These are phyloP conservation scores for Suillus subaureus DNA, from an alignment of 768 basidiomycete genomes.

Conservation along the genomic window DNA sequence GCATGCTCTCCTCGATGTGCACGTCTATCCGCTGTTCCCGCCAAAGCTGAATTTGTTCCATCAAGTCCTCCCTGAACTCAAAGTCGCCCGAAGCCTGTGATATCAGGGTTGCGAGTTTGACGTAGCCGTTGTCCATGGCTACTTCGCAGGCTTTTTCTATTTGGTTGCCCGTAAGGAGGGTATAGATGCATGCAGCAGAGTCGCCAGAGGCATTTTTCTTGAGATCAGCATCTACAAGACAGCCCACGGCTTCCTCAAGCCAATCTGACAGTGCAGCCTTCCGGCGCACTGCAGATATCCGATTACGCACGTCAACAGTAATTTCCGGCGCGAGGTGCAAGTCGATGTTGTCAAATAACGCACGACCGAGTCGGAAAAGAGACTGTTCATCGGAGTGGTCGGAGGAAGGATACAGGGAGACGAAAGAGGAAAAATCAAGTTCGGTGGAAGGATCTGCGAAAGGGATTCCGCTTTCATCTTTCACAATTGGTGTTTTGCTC, in stretches of 20 bases:
- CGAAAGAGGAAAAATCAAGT: slow-evolving; percentile 81
- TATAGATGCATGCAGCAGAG: slow-evolving; percentile 62
- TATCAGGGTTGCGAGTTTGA: slow-evolving; percentile 87
- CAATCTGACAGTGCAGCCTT: slow-evolving; percentile 82
- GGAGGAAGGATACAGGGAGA: slow-evolving; percentile 65
- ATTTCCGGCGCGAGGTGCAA: slow-evolving; percentile 56
- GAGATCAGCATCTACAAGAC: slow-evolving; percentile 73
- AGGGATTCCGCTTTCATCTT: slow-evolving; percentile 71
- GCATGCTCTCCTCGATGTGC: slow-evolving; percentile 65
- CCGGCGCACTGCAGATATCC: slow-evolving; percentile 64
- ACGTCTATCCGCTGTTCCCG: slow-evolving; percentile 71
- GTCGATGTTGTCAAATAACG: slow-evolving; percentile 85
- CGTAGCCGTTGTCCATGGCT: slow-evolving; percentile 73
- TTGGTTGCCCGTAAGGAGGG: slow-evolving; percentile 84
- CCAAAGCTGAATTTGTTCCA: slow-evolving; percentile 82
- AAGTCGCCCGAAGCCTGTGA: slow-evolving; percentile 84
- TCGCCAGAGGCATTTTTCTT: slow-evolving; percentile 46
- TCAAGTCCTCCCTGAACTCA: slow-evolving; percentile 71
- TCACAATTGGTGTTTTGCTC: slow-evolving; percentile 66
- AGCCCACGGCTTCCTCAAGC: slow-evolving; percentile 74
- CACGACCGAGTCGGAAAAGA: slow-evolving; percentile 85
- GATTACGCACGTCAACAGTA: slow-evolving; percentile 63
- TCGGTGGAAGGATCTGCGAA: slow-evolving; percentile 62
- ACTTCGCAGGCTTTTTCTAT: slow-evolving; percentile 78
- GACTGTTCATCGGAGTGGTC: slow-evolving; percentile 76